Conservation (phyloP, 1,284 basidiomycete genomes). For the Ustilago cynodontis region DNA sequence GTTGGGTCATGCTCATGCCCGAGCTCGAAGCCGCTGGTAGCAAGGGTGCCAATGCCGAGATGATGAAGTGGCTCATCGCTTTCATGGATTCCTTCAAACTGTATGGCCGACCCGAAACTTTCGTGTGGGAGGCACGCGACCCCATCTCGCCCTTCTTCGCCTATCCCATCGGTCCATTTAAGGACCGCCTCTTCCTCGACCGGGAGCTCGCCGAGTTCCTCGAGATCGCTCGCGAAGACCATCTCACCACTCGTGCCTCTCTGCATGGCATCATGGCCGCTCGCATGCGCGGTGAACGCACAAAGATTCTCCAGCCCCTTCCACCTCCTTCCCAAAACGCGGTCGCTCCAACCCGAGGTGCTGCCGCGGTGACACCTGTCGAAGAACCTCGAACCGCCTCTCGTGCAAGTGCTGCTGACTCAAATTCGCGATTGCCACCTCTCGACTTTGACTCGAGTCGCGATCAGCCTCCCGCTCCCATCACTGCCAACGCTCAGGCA, state of each 20-base stretch:
- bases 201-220: slow-evolving; percentile 83
- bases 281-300: slow-evolving; percentile 67
- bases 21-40: slow-evolving; percentile 77
- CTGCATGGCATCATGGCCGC: slow-evolving; percentile 68
- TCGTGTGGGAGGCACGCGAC: slow-evolving; percentile 66
- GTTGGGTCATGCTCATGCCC: slow-evolving; percentile 71
- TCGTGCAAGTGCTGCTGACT: slow-evolving; percentile 25
- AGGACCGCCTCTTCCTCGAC: slow-evolving; percentile 83
- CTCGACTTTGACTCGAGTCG: slow-evolving; percentile 46
- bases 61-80: slow-evolving; percentile 92
- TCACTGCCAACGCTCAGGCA: slow-evolving; percentile 1
- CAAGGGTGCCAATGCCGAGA: slow-evolving; percentile 76
- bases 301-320: slow-evolving; percentile 64
- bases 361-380: not conserved
- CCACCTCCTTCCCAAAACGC: slow-evolving; percentile 52
- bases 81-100: slow-evolving; percentile 70
- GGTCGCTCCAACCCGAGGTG: slow-evolving; percentile 1
- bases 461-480: slow-evolving; percentile 10
- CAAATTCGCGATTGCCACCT: slow-evolving; percentile 42
- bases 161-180: slow-evolving; percentile 70
- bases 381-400: slow-evolving; percentile 24
- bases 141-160: slow-evolving; percentile 72
- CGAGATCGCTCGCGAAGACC: slow-evolving; percentile 80
- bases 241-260: slow-evolving; percentile 58
- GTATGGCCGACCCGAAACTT: slow-evolving; percentile 62